phyloP scores from a whole-genome alignment of 805 yeast species.

The Metschnikowia colocasiae region DNA sequence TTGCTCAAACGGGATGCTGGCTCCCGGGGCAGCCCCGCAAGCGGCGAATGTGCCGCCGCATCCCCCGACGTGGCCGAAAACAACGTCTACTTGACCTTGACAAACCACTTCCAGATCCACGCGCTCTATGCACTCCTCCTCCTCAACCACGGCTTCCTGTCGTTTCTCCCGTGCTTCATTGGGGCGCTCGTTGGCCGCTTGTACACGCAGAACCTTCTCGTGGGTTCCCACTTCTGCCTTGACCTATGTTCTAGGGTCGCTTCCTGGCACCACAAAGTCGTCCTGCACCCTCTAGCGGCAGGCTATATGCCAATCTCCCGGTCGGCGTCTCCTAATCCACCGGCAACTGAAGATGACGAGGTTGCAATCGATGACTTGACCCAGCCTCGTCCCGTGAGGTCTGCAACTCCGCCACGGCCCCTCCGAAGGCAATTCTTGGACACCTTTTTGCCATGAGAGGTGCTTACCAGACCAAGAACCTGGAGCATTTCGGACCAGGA shows the following conservation, averaged over 20 bases:
- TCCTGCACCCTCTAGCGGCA: not conserved
- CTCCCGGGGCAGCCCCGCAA: not conserved
- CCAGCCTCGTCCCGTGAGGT: conserved; percentile 23
- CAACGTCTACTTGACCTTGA: conserved; percentile 18
- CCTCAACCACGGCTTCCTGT: conserved; percentile 41
- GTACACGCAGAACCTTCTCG: conserved; percentile 40
- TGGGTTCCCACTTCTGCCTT: conserved; percentile 31
- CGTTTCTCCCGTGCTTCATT: conserved; percentile 35
- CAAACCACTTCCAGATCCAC: conserved; percentile 41
- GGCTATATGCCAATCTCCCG: conserved; percentile 2
- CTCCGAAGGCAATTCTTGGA: conserved; percentile 59
- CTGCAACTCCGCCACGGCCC: conserved; percentile 61
- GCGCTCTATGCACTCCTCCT: conserved; percentile 34
- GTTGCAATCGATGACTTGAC: conserved; percentile 19
- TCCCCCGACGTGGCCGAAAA: not conserved
- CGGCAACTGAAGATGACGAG: conserved; percentile 21
- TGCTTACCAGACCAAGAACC: too few relatives aligned
- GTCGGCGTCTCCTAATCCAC: conserved; percentile 7
- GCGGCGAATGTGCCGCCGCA: not conserved
- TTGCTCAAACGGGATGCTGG: conserved; percentile 14
- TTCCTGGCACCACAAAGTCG: not conserved
- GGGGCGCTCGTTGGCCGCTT: conserved; percentile 46
- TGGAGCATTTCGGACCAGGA: too few relatives aligned
- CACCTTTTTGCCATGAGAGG: conserved; percentile 34
- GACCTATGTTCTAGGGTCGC: not conserved